Evolutionary conservation across 1,284 basidiomycete genomes (phyloP), one percentile per base, ranked within the genome.

Genomic region (Sphaerobolus stellatus): DNA sequence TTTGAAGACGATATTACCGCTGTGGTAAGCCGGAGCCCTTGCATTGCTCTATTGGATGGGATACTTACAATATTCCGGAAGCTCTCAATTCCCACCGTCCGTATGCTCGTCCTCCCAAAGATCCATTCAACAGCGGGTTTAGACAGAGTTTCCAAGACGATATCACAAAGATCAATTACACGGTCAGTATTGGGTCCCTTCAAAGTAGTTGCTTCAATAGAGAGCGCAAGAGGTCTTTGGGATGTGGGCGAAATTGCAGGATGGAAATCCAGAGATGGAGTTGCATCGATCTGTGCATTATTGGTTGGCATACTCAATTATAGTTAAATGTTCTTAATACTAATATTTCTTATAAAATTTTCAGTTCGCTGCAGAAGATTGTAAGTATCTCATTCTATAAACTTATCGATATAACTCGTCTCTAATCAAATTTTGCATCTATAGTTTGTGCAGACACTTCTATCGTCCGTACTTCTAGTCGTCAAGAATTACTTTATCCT

Each of bases 301-400:
- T 38, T 54, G n/a, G 53, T 54, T 41, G 29, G 53, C 40, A 11
- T 45, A 11, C 24, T 13, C 16, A 14, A 24, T n/a, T n/a, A n/a
- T n/a, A n/a, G n/a, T n/a, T n/a, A n/a, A n/a, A n/a, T n/a, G n/a
- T 14, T 13, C 28, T 22, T 27, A 43, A 24, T 43, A 11, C 33
- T 11, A 43, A 43, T 11, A 43, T 43, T 22, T n/a, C 18, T 24
- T 18, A 22, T 27, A 43, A 27, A 43, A 43, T 43, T 5, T 18
- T 2, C 62, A 94, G 90, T 94, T 94, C 67, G 92, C 90, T 3
- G 90, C 92, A 30, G 92, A 95, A 72, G 92, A 96, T 65, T 95
- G 91, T 92, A 66, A 65, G 79, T n/a, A n/a, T n/a, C n/a, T n/a
- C n/a, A n/a, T n/a, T n/a, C 61, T 28, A 7, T 27, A 22, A n/a